phyloP scores from a whole-genome alignment of 2,329 filamentous ascomycete species.

The Graphium sp. region DNA sequence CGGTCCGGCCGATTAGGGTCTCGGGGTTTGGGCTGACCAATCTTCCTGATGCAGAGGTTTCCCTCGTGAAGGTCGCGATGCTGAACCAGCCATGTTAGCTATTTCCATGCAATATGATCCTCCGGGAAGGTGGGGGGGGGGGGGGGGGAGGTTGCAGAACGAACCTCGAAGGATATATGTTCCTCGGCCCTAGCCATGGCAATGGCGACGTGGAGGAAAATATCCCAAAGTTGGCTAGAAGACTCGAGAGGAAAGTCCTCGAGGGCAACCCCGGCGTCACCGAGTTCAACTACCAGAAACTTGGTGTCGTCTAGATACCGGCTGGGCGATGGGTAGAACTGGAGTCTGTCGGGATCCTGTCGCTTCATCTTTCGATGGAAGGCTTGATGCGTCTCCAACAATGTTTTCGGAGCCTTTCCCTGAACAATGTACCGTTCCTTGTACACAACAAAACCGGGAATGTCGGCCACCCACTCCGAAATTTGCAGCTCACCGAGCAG shows the following conservation, averaged over 20 bases:
- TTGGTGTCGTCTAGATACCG: conserved; percentile 38
- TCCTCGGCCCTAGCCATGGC: conserved; percentile 43
- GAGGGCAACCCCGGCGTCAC: conserved; percentile 42
- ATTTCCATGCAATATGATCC: not conserved
- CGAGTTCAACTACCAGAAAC: conserved; percentile 46
- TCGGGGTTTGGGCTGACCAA: conserved; percentile 11
- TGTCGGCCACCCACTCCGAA: conserved; percentile 45
- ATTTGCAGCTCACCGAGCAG: conserved; percentile 43
- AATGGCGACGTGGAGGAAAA: conserved; percentile 42
- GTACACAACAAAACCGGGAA: conserved; percentile 49
- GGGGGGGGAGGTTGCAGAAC: conserved; percentile 5
- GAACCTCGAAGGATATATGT: conserved; percentile 41
- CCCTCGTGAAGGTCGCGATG: conserved; percentile 51
- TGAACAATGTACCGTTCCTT: conserved; percentile 45
- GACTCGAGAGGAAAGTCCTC: conserved; percentile 36
- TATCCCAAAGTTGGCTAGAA: conserved; percentile 41
- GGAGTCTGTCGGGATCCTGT: conserved; percentile 35
- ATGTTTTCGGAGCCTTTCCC: conserved; percentile 32
- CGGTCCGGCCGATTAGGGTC: conserved; percentile 8
- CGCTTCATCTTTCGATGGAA: conserved; percentile 37
- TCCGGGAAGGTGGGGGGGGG: too few relatives aligned
- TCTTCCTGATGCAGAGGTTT: conserved; percentile 40
- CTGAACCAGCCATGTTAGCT: conserved; percentile 17
- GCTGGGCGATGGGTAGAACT: conserved; percentile 46
- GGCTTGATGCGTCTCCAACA: conserved; percentile 41